Base-by-base conservation (phyloP, 2,329 filamentous ascomycete species). In the Fusarium marasasianum region DNA sequence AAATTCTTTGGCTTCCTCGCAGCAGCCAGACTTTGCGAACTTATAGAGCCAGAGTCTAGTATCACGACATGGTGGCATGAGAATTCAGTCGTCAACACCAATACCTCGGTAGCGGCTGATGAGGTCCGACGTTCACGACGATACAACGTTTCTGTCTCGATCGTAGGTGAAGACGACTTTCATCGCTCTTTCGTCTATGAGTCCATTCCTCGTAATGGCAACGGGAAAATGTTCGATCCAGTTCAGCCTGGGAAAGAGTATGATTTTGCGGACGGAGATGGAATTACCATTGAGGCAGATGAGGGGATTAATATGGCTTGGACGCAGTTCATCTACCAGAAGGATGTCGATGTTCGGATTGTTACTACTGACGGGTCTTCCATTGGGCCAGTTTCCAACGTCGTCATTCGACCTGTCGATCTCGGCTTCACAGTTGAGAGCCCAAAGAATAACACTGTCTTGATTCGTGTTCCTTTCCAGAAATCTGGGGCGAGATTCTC, bases 31-130 rank as follows among this genome's bases (percentile, higher is more conserved):
- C n/a, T 58, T 0, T 58, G 55, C 41, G 14, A 26, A 8, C 11
- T 37, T 1, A 18, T 8, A 2, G 14, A 6, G 0, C 8, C 11
- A 8, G n/a, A 37, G 6, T 22, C 31, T 1, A 20, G 18, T 29
- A 14, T 58, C 1, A 58, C 41, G 4, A 50, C 31, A 20, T 58
- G 41, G 55, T 58, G 55, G 55, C 55, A 58, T 20, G 55, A 29
- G 1, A 50, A 37, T 1, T 50, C 55, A 4, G n/a, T 37, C 20
- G 6, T 58, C 20, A 58, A 58, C 20, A 37, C 41, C 24, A 37
- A 58, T 26, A n/a, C 55, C 1, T 35, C 41, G 1, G 41, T 58
- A 7, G 55, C 55, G 10, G 31, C 55, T 17, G 41, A 37, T 14
- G 14, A 50, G 33, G 41, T 50, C 4, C 40, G 55, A 0, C 31